phyloP scores from a whole-genome alignment of 371 early-diverging fungal genomes.

The Syncephalastrum contaminatum region DNA sequence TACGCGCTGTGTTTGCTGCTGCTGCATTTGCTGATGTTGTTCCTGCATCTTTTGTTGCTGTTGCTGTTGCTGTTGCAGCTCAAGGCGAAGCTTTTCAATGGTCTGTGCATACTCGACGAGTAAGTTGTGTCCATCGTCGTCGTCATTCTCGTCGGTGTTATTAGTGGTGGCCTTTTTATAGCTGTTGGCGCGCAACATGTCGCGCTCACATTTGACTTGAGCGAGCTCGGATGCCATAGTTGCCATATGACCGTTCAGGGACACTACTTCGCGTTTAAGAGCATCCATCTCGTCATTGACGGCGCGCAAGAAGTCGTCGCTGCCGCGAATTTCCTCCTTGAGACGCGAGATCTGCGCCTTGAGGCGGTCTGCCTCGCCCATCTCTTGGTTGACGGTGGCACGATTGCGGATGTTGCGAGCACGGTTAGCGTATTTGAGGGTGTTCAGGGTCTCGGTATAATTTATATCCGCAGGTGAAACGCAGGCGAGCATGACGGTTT shows the following conservation, averaged over 20 bases:
- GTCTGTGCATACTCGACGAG: constrained; percentile 12
- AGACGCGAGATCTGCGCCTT: constrained; percentile 30
- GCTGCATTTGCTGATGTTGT: constrained; percentile 6
- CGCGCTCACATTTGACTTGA: constrained; percentile 25
- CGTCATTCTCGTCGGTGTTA: background rate
- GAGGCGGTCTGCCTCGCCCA: constrained; percentile 22
- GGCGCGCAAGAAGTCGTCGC: constrained; percentile 38
- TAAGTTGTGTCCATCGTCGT: constrained; percentile 9
- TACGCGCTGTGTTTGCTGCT: background rate
- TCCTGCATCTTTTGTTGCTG: constrained; percentile 2
- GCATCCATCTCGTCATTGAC: constrained; percentile 46
- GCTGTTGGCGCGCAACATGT: constrained; percentile 8
- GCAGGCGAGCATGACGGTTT: constrained; percentile 92
- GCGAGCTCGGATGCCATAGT: constrained; percentile 22
- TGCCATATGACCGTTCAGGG: constrained; percentile 14
- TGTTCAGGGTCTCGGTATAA: constrained; percentile 85
- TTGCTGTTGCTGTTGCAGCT: background rate
- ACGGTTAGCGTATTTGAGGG: constrained; percentile 90
- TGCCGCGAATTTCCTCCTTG: constrained; percentile 36
- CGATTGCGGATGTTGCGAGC: constrained; percentile 86
- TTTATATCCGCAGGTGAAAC: constrained; percentile 75
- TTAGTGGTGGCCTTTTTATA: constrained; percentile 1
- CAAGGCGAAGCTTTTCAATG: constrained; percentile 1
- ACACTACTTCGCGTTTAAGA: constrained; percentile 29
- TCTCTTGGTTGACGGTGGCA: constrained; percentile 43